These are phyloP conservation scores for Heimioporus sp. DNA, from an alignment of 768 basidiomycete genomes.

Conservation along the genomic window DNA sequence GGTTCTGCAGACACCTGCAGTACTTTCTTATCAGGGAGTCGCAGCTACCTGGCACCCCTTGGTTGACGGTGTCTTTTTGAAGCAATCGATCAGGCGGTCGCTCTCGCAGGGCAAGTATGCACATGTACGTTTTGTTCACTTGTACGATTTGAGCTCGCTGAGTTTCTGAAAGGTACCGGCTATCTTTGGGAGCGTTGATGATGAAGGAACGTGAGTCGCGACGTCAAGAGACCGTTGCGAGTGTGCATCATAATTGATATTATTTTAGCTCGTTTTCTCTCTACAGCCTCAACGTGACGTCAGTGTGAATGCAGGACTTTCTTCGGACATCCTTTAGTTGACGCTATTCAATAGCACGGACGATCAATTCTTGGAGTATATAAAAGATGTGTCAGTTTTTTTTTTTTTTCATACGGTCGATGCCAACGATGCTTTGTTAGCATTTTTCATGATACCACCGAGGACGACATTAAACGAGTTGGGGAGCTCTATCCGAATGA, in stretches of 20 bases:
- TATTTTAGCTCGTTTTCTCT: neutral
- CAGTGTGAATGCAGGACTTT: neutral
- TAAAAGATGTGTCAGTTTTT: too few species aligned
- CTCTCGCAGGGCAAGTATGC: neutral
- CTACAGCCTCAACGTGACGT: slow-evolving; percentile 16
- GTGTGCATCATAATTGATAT: neutral
- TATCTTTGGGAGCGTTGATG: slow-evolving; percentile 35
- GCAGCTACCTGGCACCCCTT: slow-evolving; percentile 11
- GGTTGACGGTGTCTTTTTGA: slow-evolving; percentile 27
- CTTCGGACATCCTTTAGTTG: neutral
- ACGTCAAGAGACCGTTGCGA: neutral
- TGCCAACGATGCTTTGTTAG: neutral
- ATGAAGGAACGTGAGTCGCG: slow-evolving; percentile 40
- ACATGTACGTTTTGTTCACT: neutral
- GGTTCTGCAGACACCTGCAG: slow-evolving; percentile 3
- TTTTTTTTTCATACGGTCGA: too few species aligned
- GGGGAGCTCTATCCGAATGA: neutral
- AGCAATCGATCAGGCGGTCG: slow-evolving; percentile 21
- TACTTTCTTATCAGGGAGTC: slow-evolving; percentile 12
- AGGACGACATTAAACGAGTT: neutral
- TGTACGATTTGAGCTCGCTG: neutral
- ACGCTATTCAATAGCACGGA: neutral
- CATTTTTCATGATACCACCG: neutral
- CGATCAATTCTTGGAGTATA: neutral
- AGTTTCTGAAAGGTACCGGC: slow-evolving; percentile 19